Evolutionary conservation across 345 rosid genomes (phyloP).

Genomic region (Gossypium longicalyx): DNA sequence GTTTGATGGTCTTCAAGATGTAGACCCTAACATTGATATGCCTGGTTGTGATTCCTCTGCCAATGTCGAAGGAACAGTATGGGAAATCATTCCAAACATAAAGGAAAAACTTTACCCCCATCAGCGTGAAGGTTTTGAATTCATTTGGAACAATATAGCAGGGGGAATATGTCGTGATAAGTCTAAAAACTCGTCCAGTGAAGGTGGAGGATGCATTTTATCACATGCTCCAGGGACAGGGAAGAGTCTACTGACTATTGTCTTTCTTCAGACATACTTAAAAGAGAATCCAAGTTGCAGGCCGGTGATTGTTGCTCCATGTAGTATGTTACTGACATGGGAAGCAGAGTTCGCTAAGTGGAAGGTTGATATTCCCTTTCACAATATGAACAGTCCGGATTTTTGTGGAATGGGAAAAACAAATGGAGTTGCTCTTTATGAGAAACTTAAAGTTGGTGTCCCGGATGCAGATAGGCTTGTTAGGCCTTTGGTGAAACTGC

Average conservation of each 20-base stretch:
- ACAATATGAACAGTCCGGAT: slow-evolving; percentile 46
- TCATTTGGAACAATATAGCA: slow-evolving; percentile 68
- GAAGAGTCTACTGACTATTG: slow-evolving; percentile 70
- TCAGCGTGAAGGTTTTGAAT: slow-evolving; percentile 77
- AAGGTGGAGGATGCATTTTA: slow-evolving; percentile 36
- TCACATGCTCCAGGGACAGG: slow-evolving; percentile 89
- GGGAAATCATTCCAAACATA: slow-evolving; percentile 62
- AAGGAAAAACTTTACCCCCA: slow-evolving; percentile 48
- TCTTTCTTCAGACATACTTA: slow-evolving; percentile 57
- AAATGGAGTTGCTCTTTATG: slow-evolving; percentile 10
- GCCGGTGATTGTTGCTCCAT: slow-evolving; percentile 72
- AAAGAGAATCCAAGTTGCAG: slow-evolving; percentile 43
- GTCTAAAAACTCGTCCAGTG: slow-evolving; percentile 26
- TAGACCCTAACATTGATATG: background rate
- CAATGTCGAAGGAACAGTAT: slow-evolving; percentile 48
- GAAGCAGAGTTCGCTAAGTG: slow-evolving; percentile 72
- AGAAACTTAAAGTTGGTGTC: background rate
- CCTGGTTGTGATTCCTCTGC: background rate
- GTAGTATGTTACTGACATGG: slow-evolving; percentile 61
- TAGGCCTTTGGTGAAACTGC: slow-evolving; percentile 37
- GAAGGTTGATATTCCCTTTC: slow-evolving; percentile 50
- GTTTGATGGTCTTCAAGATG: slow-evolving; percentile 19
- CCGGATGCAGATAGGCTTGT: background rate
- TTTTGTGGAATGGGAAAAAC: slow-evolving; percentile 33
- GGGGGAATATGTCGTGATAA: slow-evolving; percentile 52